Percentiles rank a stretch among this genome's conserved stretches.
Conservation (phyloP, 164 flowering plant genomes). For the Nymphaea thermarum region DNA sequence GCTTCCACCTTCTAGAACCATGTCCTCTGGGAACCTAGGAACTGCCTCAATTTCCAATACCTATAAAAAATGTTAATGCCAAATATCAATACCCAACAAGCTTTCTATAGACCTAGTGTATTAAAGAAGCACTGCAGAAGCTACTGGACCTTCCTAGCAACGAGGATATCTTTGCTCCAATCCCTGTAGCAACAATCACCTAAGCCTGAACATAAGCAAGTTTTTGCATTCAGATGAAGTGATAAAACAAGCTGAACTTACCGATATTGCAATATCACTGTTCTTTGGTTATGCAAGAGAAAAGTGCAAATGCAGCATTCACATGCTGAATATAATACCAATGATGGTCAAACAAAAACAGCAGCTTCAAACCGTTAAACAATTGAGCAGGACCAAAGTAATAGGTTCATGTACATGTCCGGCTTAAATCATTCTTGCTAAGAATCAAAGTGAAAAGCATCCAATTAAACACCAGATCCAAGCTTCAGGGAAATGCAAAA, state of each 20-base stretch:
- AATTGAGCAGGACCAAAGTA: too few relatives aligned
- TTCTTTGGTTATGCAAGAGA: too few relatives aligned
- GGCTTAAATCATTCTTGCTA: too few relatives aligned
- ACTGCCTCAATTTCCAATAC: slow-evolving; percentile 59
- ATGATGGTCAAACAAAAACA: not conserved
- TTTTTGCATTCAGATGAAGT: not conserved
- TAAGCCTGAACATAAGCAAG: slow-evolving; percentile 27
- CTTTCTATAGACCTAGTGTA: not conserved
- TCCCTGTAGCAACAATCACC: slow-evolving; percentile 81
- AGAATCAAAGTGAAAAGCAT: too few relatives aligned
- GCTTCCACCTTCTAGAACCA: slow-evolving; percentile 97
- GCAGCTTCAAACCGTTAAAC: not conserved
- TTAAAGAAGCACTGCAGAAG: not conserved
- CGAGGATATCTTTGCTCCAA: slow-evolving; percentile 80
- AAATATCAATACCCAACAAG: not conserved
- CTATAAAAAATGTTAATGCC: slow-evolving; percentile 17
- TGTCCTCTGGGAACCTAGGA: slow-evolving; percentile 60
- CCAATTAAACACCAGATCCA: too few relatives aligned
- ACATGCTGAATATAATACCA: too few relatives aligned
- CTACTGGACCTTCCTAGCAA: slow-evolving; percentile 66
- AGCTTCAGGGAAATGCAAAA: too few relatives aligned
- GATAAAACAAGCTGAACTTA: not conserved
- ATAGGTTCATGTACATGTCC: too few relatives aligned
- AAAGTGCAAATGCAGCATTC: too few relatives aligned
- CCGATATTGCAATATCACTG: too few relatives aligned